Base-by-base conservation (phyloP, 495 filamentous ascomycete species). In the Podospora conica region DNA sequence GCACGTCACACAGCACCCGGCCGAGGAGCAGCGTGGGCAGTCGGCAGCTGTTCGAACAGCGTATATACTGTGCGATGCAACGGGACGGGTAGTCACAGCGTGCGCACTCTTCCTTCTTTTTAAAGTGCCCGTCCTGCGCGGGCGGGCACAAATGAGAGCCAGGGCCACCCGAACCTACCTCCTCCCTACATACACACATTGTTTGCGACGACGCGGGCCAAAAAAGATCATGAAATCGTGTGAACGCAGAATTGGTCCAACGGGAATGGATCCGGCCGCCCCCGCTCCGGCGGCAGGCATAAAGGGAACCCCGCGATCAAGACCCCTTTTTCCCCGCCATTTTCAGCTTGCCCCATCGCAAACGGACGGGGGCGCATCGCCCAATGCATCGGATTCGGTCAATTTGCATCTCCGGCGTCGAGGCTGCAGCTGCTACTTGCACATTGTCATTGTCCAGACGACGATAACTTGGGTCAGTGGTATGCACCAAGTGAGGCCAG, bases 1-100 rank as follows among this genome's bases (percentile, higher is more conserved):
- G 15, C 12, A 48, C 15, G 40, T 48, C 40, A 48, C 40, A 48
- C 40, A 48, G 40, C 40, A 48, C 40, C 40, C 40, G 29, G 29
- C 9, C 29, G 29, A 31, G 29, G 29, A 31, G 29, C 29, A 10
- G n/a, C 28, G 31, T 48, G 57, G 65, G 57, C 61, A 62, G 63
- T 22, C 25, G 31, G 58, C n/a, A 8, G 20, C 28, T 24, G 55
- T 57, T 21, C 25, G 25, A 59, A 59, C 27, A 59, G 25, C 15
- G 58, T 48, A 29, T 59, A 64, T 63, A 62, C 60, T 67, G 64
- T 65, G 68, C 65, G 73, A 73, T 71, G 71, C 65, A 60, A 67
- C 65, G 53, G 25, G 61, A 40, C 72, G 70, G 72, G 58, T 65
- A 65, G 53, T 71, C 58, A 69, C 69, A 73, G 53, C 54, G 10